A percentile compares a stretch with the other conserved stretches of the same genome.
Evolutionary conservation across 352 stramenopile species (phyloP).

Genomic region (Phytopythium boreale): DNA sequence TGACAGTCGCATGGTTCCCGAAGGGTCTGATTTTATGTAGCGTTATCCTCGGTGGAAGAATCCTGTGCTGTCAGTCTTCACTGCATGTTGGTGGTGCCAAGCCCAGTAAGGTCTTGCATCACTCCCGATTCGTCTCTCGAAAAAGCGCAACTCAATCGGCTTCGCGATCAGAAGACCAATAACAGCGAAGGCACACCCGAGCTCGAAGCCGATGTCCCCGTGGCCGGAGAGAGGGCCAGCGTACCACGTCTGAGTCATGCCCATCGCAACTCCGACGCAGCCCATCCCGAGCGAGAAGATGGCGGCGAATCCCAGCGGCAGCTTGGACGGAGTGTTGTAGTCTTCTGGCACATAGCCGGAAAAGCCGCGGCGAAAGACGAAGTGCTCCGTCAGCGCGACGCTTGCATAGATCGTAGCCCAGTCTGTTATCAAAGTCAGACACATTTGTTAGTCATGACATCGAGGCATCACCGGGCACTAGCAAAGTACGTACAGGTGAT

Average conservation of each 20-base stretch:
- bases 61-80: no score
- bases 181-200: constrained; percentile 28
- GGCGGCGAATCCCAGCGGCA: constrained; percentile 30
- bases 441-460: not conserved
- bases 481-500: constrained; percentile 21
- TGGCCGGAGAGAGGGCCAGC: constrained; percentile 19
- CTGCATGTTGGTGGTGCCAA: no score
- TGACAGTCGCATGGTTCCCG: no score
- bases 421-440: constrained; percentile 3
- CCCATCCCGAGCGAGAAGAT: constrained; percentile 33
- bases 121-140: constrained; percentile 15
- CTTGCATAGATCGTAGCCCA: constrained; percentile 34
- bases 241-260: constrained; percentile 46
- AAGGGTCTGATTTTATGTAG: no score
- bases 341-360: constrained; percentile 31
- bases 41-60: no score
- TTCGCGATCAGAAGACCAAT: constrained; percentile 24
- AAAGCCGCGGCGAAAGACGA: constrained; percentile 34
- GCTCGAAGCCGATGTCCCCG: constrained; percentile 29
- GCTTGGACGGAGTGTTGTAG: constrained; percentile 29
- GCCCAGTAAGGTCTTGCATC: no score
- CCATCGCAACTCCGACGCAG: constrained; percentile 22
- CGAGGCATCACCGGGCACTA: not conserved
- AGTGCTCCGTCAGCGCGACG: constrained; percentile 28
- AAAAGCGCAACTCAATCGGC: constrained; percentile 27